phyloP scores from a whole-genome alignment of 768 basidiomycete genomes.

The Pluteus cervinus region DNA sequence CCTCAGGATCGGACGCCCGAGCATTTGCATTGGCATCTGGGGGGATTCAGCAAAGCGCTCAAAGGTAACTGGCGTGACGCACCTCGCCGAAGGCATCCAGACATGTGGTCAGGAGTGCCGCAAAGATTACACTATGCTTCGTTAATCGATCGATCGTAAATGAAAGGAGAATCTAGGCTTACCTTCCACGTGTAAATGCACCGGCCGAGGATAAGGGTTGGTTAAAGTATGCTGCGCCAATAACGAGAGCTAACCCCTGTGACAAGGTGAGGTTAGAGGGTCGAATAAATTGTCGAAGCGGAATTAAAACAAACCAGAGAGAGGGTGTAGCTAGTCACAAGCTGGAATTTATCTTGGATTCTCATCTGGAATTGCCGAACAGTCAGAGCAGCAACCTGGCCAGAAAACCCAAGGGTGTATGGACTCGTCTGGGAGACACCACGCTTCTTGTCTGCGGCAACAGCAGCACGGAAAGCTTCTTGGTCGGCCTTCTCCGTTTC shows the following conservation, averaged over 20 bases:
- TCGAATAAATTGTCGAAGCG: background rate
- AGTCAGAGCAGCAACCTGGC: slow-evolving; percentile 67
- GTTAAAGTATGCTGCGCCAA: slow-evolving; percentile 72
- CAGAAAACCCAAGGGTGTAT: slow-evolving; percentile 74
- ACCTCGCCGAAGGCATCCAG: slow-evolving; percentile 73
- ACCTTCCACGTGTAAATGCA: slow-evolving; percentile 81
- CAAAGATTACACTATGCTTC: slow-evolving; percentile 56
- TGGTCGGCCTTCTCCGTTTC: slow-evolving; percentile 61
- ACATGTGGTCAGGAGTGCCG: slow-evolving; percentile 58
- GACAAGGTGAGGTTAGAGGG: slow-evolving; percentile 8
- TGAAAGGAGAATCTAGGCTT: slow-evolving; percentile 5
- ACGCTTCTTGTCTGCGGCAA: slow-evolving; percentile 70
- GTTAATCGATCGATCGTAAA: background rate
- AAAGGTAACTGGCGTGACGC: slow-evolving; percentile 13
- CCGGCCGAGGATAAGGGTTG: slow-evolving; percentile 70
- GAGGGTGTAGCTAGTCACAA: slow-evolving; percentile 64
- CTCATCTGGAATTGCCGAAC: slow-evolving; percentile 69
- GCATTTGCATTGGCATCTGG: slow-evolving; percentile 71
- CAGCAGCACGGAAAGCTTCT: slow-evolving; percentile 71
- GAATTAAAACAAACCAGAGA: slow-evolving; percentile 41
- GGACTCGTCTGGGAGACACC: slow-evolving; percentile 75
- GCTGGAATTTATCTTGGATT: slow-evolving; percentile 73
- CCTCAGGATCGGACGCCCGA: slow-evolving; percentile 69
- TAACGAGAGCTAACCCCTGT: slow-evolving; percentile 52
- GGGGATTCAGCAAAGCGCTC: slow-evolving; percentile 19